Conservation (phyloP, 805 yeast species). For the Wickerhamomyces bisporus region DNA sequence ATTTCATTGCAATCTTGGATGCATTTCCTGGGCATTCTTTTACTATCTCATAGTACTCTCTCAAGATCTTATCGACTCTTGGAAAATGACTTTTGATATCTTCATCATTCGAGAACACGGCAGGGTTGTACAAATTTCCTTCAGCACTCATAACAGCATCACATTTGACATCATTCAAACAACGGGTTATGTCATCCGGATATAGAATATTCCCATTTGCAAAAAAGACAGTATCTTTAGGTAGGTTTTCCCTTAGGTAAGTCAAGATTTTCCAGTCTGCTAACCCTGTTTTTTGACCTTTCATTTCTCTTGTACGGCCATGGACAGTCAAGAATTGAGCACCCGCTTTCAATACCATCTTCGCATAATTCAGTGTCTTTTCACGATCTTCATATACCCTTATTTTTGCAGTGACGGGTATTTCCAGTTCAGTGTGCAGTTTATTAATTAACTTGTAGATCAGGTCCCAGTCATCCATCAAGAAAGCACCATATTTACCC, state of each 20-base stretch:
- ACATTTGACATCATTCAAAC: slow-evolving; percentile 57
- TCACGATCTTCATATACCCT: slow-evolving; percentile 82
- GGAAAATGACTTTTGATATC: slow-evolving; percentile 69
- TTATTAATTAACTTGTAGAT: slow-evolving; percentile 65
- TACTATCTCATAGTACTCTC: slow-evolving; percentile 88
- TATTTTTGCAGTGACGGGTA: slow-evolving; percentile 95
- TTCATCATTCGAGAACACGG: slow-evolving; percentile 59
- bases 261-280: slow-evolving; percentile 87
- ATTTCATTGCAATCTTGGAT: slow-evolving; percentile 77
- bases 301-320: slow-evolving; percentile 95
- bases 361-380: slow-evolving; percentile 81
- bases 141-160: slow-evolving; percentile 98
- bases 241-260: slow-evolving; percentile 72
- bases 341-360: slow-evolving; percentile 85
- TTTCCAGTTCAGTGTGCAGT: slow-evolving; percentile 65
- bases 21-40: slow-evolving; percentile 43
- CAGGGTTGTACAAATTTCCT: slow-evolving; percentile 91
- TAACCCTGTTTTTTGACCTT: slow-evolving; percentile 92
- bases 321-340: slow-evolving; percentile 95
- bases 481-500: slow-evolving; percentile 92
- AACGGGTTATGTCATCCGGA: slow-evolving; percentile 73
- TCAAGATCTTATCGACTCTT: slow-evolving; percentile 72
- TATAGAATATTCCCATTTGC: slow-evolving; percentile 95
- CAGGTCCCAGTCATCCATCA: slow-evolving; percentile 96
- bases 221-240: slow-evolving; percentile 77